Evolutionary conservation across 305 asterid species (phyloP), one percentile per base, ranked within the genome.

Genomic region (Andrographis paniculata): DNA sequence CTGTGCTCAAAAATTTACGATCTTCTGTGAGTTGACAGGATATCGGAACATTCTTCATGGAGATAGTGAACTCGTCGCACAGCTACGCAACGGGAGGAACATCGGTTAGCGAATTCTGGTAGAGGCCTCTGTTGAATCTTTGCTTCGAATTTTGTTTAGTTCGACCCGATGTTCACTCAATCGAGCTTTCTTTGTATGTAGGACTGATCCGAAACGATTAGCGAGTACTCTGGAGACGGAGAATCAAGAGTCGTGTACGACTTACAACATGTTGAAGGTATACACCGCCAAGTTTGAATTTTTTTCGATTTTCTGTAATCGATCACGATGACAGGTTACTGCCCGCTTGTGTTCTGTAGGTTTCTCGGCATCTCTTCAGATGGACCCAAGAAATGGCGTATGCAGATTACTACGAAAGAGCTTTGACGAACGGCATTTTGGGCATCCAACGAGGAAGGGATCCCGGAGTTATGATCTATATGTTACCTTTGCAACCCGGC

Each of bases 51-150:
- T 81, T 59, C 61, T 91, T 91, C 76, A 72, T 91, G 99, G 75
- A 77, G 45, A 74, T 77, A 30, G 78, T 91, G 53, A 91, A 91
- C 78, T 69, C 95, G 54, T 87, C 99, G 42, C 96, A 91, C 55
- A 62, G 71, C 74, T 91, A 87, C 49, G 99, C 94, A 18, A 91
- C 99, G 11, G 99, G 96, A 72, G 99, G 99, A 55, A 87, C 99
- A 50, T 83, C 99, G 35, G 75, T 45, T 6, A 13, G 60, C 23
- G 96, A 91, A 60, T 76, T 73, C 62, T 91, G 99, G 99, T 87
- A 71, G 40, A 23, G 45, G 58, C 23, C 35, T 33, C 46, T n/a
- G n/a, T n/a, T n/a, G n/a, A 17, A 22, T 40, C 15, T 51, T 60
- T 16, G 18, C 9, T 9, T 28, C 38, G n/a, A 30, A 6, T 21